Evolutionary conservation across 495 filamentous ascomycete genomes (phyloP), one percentile per base, ranked within the genome.

Genomic region (Aspergillus affinis): DNA sequence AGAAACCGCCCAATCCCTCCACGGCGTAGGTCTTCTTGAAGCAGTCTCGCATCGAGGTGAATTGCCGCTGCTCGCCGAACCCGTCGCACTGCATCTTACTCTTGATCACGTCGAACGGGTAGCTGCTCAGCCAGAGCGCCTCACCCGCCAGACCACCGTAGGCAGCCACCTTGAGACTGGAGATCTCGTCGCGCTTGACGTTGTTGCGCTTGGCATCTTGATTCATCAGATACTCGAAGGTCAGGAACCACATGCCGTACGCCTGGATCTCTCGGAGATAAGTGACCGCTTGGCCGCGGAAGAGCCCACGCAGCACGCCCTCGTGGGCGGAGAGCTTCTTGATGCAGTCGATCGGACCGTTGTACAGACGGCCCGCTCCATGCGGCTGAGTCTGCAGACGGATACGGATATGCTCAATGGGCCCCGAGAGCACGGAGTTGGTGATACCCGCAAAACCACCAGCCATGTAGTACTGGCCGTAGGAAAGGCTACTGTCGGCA

Each of bases 71-170:
- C 1, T 82, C 81, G 21, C 85, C 85, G 69, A 97, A 92, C 20
- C 90, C 93, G 79, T 98, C 94, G 61, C 86, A 95, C 83, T 98
- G 94, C 93, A 98, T 96, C 85, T 96, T 97, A 75, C 91, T 96
- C 89, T 98, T 98, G 71, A 98, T 77, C 27, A 98, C 94, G 75
- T 98, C 94, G 58, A 98, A 87, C 21, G 94, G 94, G 73, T 98
- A 98, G 67, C 90, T 94, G 45, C 81, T 82, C 62, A 98, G 71
- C 94, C 94, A 98, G 47, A 98, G 81, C 21, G 86, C 90, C 81
- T 98, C 94, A 61, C 94, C 94, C 1, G 94, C 94, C 55, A 98
- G 71, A 47, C 94, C 94, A 63, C 94, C 94, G 70, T 97, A 98
- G 9, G 90, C 78, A 18, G 94, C 95, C 48, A 98, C 84, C 76